Evolutionary conservation across 352 stramenopile species (phyloP).

Genomic region (Phytophthora podocarpi): DNA sequence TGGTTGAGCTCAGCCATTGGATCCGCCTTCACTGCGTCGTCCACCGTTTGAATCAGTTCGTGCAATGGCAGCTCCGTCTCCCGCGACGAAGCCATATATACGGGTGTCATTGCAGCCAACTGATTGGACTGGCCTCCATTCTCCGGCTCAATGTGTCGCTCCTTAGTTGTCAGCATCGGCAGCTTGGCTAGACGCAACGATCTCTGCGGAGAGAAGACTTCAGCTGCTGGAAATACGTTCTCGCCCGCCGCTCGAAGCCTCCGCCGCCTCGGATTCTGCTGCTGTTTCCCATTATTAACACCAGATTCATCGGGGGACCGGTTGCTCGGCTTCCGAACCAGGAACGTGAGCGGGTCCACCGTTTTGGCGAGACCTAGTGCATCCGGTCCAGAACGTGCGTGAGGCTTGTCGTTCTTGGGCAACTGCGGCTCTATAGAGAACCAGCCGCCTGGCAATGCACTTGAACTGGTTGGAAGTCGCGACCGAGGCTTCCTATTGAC

Average conservation of each 20-base stretch:
- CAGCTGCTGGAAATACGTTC: constrained; percentile 1
- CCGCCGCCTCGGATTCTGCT: constrained; percentile 14
- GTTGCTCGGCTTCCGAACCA: constrained; percentile 28
- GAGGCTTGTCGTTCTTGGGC: constrained; percentile 19
- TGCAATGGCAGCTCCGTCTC: constrained; percentile 43
- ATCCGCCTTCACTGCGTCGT: constrained; percentile 56
- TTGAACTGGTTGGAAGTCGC: background rate
- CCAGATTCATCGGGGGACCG: background rate
- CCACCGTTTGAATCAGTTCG: constrained; percentile 56
- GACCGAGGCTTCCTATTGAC: constrained; percentile 12
- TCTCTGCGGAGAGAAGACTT: constrained; percentile 49
- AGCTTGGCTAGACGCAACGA: constrained; percentile 47
- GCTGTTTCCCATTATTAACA: constrained; percentile 8
- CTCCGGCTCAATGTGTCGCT: background rate
- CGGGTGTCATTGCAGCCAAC: background rate
- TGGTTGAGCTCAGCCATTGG: constrained; percentile 61
- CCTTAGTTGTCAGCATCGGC: constrained; percentile 11
- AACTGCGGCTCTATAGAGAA: constrained; percentile 32
- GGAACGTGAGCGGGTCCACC: constrained; percentile 35
- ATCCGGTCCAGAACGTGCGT: constrained; percentile 20
- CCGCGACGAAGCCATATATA: background rate
- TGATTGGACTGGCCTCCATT: constrained; percentile 12
- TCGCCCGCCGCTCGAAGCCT: constrained; percentile 1
- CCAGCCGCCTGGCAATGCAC: constrained; percentile 37
- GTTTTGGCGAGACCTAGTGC: constrained; percentile 38